Base-by-base conservation (phyloP, 495 filamentous ascomycete species). In the Cercophora samala region DNA sequence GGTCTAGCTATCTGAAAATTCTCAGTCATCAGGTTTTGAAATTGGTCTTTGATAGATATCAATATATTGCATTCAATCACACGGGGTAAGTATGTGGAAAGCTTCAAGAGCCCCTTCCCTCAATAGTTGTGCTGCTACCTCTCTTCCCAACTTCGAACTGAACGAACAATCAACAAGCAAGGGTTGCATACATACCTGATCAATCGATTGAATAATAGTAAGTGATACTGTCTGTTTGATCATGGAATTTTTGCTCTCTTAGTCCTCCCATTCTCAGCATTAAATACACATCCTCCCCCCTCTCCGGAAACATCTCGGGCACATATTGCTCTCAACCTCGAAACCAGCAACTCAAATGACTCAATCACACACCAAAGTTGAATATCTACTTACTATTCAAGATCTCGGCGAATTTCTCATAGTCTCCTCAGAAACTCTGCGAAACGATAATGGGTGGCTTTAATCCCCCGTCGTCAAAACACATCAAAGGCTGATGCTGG, bases 241-340 rank as follows among this genome's bases (percentile, higher is more conserved):
- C 29, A 32, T 32, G 8, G 13, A 18, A 46, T 9, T 46, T 13
- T 46, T 46, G 37, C 11, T 46, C 37, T 46, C 37, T 17, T 46
- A 9, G 8, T 18, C 37, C 15, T 17, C 11, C 37, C 37, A 46
- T 13, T 46, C 9, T 46, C 3, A 1, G 29, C 17, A 60, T 60
- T 32, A 15, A 29, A 21, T 21, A 0, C 26, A 24, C 26, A 60
- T 60, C 24, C 15, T 26, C 6, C 22, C 42, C 8, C 21, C 13
- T 26, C 42, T 9, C 15, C 67, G 63, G 67, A 68, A 32, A 65
- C 67, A 64, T 68, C 18, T 68, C 66, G 66, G 66, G 55, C 51
- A 68, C 62, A 64, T 68, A 62, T 37, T 22, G 11, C 22, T 15
- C 21, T 8, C 5, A 2, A 19, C 19, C 17, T n/a, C 8, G 54